These are phyloP conservation scores for Pythium plurisporium DNA, from an alignment of 352 stramenopile species.

Conservation along the genomic window DNA sequence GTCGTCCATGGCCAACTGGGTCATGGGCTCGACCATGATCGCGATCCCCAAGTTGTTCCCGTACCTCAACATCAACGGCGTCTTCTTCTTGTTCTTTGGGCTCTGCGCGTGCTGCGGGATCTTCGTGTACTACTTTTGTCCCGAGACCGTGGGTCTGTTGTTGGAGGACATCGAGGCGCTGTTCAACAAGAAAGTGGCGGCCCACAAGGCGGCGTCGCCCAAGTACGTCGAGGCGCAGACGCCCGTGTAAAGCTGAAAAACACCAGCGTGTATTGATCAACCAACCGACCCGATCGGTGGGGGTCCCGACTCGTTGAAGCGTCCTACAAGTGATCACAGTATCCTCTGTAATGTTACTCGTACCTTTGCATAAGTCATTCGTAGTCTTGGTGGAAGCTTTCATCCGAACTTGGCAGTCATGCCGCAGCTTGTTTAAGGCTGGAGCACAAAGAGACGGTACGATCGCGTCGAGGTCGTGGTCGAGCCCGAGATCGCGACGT, in stretches of 20 bases:
- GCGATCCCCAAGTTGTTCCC: slow-evolving; percentile 38
- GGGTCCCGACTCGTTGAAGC: not conserved
- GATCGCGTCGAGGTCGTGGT: slow-evolving; percentile 54
- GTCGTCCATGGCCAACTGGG: slow-evolving; percentile 33
- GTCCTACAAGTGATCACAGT: too few species aligned
- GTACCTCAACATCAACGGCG: slow-evolving; percentile 37
- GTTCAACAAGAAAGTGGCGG: slow-evolving; percentile 19
- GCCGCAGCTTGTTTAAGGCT: slow-evolving; percentile 24
- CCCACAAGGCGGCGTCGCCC: slow-evolving; percentile 9
- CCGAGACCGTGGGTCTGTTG: slow-evolving; percentile 34
- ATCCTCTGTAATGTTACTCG: too few species aligned
- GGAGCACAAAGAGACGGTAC: slow-evolving; percentile 60
- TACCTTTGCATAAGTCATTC: too few species aligned
- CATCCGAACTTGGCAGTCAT: too few species aligned
- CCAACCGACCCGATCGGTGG: too few species aligned
- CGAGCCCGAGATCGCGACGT: slow-evolving; percentile 56
- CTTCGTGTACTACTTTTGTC: slow-evolving; percentile 37
- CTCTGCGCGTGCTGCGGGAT: slow-evolving; percentile 26
- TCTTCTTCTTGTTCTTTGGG: slow-evolving; percentile 47
- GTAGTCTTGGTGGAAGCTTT: too few species aligned
- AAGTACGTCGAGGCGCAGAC: slow-evolving; percentile 21
- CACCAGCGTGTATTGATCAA: not conserved
- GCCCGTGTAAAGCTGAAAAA: slow-evolving; percentile 4
- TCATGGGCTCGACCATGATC: slow-evolving; percentile 31
- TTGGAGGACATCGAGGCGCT: slow-evolving; percentile 35